These are phyloP conservation scores for Hortiboletus flavorubellus DNA, from an alignment of 768 basidiomycete genomes.

Conservation along the genomic window DNA sequence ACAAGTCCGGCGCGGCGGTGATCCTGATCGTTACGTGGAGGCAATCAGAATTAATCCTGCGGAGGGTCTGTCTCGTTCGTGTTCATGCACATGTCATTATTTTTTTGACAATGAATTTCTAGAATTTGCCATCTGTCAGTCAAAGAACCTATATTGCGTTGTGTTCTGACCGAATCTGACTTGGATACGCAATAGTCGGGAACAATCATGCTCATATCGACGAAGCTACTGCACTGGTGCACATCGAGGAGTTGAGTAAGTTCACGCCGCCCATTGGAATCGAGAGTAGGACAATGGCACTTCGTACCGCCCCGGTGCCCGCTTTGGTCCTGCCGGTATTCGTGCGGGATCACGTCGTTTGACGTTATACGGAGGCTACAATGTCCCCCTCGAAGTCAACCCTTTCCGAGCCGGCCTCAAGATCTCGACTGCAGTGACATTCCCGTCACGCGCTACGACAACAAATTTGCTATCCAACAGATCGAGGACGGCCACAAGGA, in stretches of 20 bases:
- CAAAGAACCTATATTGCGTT: not conserved
- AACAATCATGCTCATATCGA: conserved; percentile 68
- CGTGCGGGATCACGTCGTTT: conserved; percentile 74
- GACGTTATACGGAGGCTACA: conserved; percentile 75
- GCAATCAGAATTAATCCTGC: conserved; percentile 64
- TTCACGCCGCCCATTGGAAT: conserved; percentile 46
- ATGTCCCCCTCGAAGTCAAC: conserved; percentile 69
- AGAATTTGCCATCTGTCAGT: conserved; percentile 73
- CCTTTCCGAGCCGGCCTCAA: conserved; percentile 67
- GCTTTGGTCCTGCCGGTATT: conserved; percentile 84
- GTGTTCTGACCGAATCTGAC: conserved; percentile 9
- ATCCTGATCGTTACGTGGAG: conserved; percentile 48
- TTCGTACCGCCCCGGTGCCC: conserved; percentile 78
- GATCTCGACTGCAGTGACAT: conserved; percentile 77
- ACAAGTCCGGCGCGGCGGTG: conserved; percentile 51
- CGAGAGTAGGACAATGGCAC: conserved; percentile 58
- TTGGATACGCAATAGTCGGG: conserved; percentile 53
- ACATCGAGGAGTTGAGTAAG: conserved; percentile 51
- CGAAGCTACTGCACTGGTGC: conserved; percentile 49
- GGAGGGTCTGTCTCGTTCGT: conserved; percentile 49
- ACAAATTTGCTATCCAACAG: conserved; percentile 66
- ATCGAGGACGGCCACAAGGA: conserved; percentile 71
- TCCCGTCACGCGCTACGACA: conserved; percentile 77
- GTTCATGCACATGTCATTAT: not conserved
- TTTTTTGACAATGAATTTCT: conserved; percentile 4